These are phyloP conservation scores for Hericium coralloides DNA, from an alignment of 768 basidiomycete species.

Conservation along the genomic window DNA sequence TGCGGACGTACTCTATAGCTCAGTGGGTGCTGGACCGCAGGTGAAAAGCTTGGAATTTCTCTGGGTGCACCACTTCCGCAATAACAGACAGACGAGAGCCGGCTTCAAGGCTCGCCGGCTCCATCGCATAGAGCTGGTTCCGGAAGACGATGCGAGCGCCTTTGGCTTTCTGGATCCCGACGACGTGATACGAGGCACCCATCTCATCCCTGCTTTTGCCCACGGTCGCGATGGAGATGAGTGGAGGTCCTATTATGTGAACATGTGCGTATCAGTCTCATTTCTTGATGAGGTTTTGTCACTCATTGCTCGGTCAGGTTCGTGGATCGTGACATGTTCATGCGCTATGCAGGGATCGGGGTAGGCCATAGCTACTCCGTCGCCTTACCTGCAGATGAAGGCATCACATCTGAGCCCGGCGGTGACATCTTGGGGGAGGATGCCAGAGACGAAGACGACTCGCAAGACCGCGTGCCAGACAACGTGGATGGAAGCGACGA, in stretches of 20 bases:
- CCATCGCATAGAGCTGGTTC: conserved; percentile 17
- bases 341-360: background rate
- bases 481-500: background rate
- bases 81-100: background rate
- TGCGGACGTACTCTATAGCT: conserved; percentile 15
- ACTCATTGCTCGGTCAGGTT: background rate
- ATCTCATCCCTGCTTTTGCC: conserved; percentile 27
- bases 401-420: background rate
- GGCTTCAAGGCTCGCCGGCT: conserved; percentile 5
- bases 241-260: background rate
- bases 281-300: background rate
- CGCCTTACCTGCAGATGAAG: background rate
- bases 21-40: background rate
- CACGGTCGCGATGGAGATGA: background rate
- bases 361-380: background rate
- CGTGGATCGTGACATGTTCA: background rate
- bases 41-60: conserved; percentile 21
- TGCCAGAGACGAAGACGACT: background rate
- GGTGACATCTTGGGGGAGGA: background rate
- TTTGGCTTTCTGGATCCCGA: conserved; percentile 31
- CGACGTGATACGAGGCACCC: conserved; percentile 21
- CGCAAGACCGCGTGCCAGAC: background rate
- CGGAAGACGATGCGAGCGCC: conserved; percentile 11
- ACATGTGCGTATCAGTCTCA: background rate
- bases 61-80: conserved; percentile 27